Base-by-base conservation (phyloP, 1,284 basidiomycete species). In the Neolentinus lepideus region DNA sequence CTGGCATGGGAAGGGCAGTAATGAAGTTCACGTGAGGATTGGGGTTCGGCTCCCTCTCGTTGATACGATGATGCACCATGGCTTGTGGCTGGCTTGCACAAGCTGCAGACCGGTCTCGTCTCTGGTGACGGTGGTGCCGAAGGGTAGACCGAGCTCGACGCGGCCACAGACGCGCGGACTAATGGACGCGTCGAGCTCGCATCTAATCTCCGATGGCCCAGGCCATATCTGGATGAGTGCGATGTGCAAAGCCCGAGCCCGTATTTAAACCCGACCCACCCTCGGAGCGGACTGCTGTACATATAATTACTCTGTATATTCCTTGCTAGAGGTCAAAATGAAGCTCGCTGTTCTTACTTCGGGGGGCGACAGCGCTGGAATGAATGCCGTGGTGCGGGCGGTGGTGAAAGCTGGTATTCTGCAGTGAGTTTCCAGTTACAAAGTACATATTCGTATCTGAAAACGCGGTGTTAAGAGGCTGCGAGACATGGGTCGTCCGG, bases 301-400 rank as follows among this genome's bases (percentile, higher is more conserved):
- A 6, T 9, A 6, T 25, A 19, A 6, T 43, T n/a, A 3, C 38
- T 43, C 16, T 43, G 8, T 43, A 43, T 16, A 43, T 43, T 21
- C 8, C 27, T 24, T n/a, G 22, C 27, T n/a, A 26, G 4, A 57
- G 38, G 9, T 6, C 38, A 67, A 55, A 51, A 91, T 94, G 79
- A 89, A 88, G 74, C 79, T 95, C 66, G 95, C 94, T 3, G 89
- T 98, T 54, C 84, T 99, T 65, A 99, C 96, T 2, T 94, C 90
- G 0, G 97, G 96, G 57, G 96, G 97, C 64, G 96, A 99, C 77
- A 93, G 91, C 69, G 94, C 97, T 50, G 96, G 92, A 64, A 94
- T 96, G 94, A 97, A 97, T 69, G 93, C 94, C 33, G 93, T 89
- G 54, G 94, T 97, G 52, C 89, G 94, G 61, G 81, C 93, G 1